phyloP scores from a whole-genome alignment of 139 green algal genomes.

The Astrephomene gubernaculifera region DNA sequence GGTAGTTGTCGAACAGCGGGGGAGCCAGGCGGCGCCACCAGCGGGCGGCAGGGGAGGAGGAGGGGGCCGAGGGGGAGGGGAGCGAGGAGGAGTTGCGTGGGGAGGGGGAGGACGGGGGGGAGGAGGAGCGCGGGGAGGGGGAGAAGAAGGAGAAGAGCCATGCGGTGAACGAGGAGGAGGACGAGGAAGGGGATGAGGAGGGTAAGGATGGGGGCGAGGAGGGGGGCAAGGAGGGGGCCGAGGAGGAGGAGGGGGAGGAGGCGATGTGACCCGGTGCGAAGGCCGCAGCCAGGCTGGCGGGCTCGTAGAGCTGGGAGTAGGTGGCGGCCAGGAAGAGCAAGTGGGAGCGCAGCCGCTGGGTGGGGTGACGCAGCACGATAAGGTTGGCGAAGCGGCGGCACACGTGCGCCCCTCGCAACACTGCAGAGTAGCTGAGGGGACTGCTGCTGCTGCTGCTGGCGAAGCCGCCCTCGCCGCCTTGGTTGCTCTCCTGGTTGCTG shows the following conservation, averaged over 20 bases:
- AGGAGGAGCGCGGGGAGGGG: too few species aligned
- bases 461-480: too few species aligned
- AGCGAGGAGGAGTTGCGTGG: too few species aligned
- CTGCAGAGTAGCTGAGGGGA: background rate
- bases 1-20: slow-evolving; percentile 26
- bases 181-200: too few species aligned
- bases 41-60: background rate
- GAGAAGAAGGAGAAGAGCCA: slow-evolving; percentile 1
- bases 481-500: too few species aligned
- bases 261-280: background rate
- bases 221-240: background rate
- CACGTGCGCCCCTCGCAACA: background rate
- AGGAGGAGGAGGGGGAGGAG: background rate
- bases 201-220: too few species aligned
- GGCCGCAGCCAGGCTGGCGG: background rate
- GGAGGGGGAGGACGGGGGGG: background rate
- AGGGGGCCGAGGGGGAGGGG: background rate
- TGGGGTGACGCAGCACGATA: background rate
- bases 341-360: slow-evolving; percentile 8
- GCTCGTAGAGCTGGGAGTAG: background rate
- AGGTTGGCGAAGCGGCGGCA: slow-evolving; percentile 15
- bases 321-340: slow-evolving; percentile 17
- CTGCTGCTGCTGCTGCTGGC: too few species aligned
- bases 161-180: background rate
- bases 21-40: too few species aligned